Percentiles rank a stretch among this genome's conserved stretches.
These are phyloP conservation scores for Pseudogymnoascus sp. DNA, from an alignment of 2,329 filamentous ascomycete species.

Conservation along the genomic window DNA sequence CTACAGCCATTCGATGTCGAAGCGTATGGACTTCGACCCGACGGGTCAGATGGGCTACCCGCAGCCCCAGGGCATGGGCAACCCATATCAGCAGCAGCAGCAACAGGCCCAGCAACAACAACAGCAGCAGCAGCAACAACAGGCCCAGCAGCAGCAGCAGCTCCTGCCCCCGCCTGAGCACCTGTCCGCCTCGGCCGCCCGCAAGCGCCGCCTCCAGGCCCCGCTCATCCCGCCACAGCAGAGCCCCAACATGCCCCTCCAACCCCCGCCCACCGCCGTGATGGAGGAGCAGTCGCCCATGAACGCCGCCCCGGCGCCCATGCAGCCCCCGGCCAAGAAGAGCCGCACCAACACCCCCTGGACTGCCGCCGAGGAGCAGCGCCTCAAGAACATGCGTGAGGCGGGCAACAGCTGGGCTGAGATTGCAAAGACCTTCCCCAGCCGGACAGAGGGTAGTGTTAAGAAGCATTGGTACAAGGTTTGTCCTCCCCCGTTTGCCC, in stretches of 20 bases:
- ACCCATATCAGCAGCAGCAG: neutral
- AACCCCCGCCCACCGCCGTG: neutral
- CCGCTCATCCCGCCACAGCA: conserved; percentile 7
- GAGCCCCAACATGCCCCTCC: neutral
- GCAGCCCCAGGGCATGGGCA: neutral
- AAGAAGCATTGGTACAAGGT: conserved; percentile 99
- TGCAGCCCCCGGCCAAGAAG: conserved; percentile 66
- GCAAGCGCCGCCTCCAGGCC: conserved; percentile 3
- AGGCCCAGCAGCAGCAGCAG: neutral
- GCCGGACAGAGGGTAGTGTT: conserved; percentile 89
- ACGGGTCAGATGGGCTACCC: conserved; percentile 5
- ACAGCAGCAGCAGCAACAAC: neutral
- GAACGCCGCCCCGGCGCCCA: conserved; percentile 20
- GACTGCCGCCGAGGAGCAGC: conserved; percentile 88
- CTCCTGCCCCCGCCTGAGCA: neutral
- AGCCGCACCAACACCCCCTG: conserved; percentile 97
- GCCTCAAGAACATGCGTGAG: conserved; percentile 90
- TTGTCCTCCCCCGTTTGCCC: conserved; percentile 21
- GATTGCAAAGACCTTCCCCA: conserved; percentile 95
- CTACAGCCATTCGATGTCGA: neutral
- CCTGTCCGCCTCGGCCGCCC: conserved; percentile 6
- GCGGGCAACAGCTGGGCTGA: conserved; percentile 92
- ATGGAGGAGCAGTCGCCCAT: conserved; percentile 1
- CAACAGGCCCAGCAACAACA: neutral
- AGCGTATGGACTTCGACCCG: conserved; percentile 6